These are phyloP conservation scores for Pseudogymnoascus sp. DNA, from an alignment of 2,329 filamentous ascomycete species.

Conservation along the genomic window DNA sequence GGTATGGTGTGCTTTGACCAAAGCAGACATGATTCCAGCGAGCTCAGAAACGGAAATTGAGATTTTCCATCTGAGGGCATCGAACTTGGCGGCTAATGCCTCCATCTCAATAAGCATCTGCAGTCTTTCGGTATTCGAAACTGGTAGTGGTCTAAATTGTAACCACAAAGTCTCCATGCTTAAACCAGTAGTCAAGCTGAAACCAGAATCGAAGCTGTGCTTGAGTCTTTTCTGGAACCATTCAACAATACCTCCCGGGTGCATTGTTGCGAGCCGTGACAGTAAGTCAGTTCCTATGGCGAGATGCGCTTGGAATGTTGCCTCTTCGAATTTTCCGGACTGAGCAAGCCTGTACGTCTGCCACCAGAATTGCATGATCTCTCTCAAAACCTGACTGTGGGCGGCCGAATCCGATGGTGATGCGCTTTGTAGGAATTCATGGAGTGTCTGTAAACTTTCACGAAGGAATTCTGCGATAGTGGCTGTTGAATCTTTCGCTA, in stretches of 20 bases:
- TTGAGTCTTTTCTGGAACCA: constrained; percentile 34
- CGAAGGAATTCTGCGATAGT: constrained; percentile 44
- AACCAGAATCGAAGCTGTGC: constrained; percentile 57
- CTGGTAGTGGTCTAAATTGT: constrained; percentile 54
- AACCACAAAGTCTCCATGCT: constrained; percentile 78
- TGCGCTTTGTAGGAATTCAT: constrained; percentile 34
- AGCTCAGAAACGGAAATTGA: constrained; percentile 44
- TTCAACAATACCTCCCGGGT: constrained; percentile 11
- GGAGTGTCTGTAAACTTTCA: constrained; percentile 35
- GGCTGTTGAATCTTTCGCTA: constrained; percentile 54
- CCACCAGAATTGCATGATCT: constrained; percentile 46
- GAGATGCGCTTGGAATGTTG: constrained; percentile 55
- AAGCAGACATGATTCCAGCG: constrained; percentile 43
- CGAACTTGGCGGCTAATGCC: constrained; percentile 50
- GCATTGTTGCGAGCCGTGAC: neutral
- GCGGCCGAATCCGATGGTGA: constrained; percentile 19
- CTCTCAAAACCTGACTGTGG: constrained; percentile 31
- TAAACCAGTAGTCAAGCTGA: constrained; percentile 65
- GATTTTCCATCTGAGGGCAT: constrained; percentile 51
- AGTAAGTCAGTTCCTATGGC: constrained; percentile 30
- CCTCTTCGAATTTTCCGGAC: constrained; percentile 47
- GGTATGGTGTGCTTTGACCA: constrained; percentile 49
- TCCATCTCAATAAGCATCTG: constrained; percentile 44
- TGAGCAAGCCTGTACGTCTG: constrained; percentile 43
- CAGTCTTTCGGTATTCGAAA: constrained; percentile 39